These are phyloP conservation scores for Chlorella sorokiniana DNA, from an alignment of 139 green algal species.

Conservation along the genomic window DNA sequence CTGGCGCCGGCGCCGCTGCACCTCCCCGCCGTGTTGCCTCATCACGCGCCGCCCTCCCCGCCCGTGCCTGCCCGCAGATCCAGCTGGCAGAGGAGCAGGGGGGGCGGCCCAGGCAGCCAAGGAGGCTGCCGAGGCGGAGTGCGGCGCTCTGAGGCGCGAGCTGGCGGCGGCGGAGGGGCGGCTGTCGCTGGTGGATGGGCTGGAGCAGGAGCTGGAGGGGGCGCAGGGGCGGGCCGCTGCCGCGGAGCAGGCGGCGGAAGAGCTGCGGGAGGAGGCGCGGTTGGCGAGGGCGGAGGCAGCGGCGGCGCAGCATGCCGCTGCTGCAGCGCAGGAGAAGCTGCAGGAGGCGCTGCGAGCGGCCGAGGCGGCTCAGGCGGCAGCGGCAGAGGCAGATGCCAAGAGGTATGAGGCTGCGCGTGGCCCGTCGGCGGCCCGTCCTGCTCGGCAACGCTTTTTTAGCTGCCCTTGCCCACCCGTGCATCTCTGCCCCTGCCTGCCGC, in stretches of 20 bases:
- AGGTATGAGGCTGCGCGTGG: neutral
- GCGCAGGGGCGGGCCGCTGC: neutral
- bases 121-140: conserved; percentile 14
- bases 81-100: conserved; percentile 22
- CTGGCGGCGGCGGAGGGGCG: conserved; percentile 27
- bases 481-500: neutral
- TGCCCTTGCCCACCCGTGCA: neutral
- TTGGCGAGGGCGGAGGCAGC: neutral
- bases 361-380: neutral
- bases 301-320: neutral
- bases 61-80: conserved; percentile 2
- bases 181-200: conserved; percentile 22
- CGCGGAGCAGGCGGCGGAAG: conserved; percentile 9
- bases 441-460: neutral
- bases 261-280: conserved; percentile 4
- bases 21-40: too few species aligned
- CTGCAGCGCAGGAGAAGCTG: neutral
- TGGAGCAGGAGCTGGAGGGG: conserved; percentile 21
- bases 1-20: too few species aligned
- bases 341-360: neutral
- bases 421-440: neutral
- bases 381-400: neutral
- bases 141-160: conserved; percentile 20
- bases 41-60: too few species aligned
- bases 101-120: neutral